phyloP scores from a whole-genome alignment of 352 stramenopile genomes.

The Phytophthora sojae region DNA sequence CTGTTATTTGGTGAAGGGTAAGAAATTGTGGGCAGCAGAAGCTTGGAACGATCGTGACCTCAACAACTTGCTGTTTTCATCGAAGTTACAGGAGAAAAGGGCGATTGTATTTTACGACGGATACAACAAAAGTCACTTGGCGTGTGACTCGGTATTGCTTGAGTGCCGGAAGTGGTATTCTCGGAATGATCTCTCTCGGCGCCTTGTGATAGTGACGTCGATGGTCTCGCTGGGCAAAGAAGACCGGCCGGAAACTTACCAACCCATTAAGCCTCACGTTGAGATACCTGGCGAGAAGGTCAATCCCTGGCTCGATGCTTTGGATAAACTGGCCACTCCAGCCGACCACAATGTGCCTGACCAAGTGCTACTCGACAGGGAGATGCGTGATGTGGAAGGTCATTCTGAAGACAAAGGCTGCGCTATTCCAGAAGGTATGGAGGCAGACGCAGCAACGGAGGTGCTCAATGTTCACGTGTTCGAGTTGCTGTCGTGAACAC shows the following conservation, averaged over 20 bases:
- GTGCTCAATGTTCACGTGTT: too few species aligned
- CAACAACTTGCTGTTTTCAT: background rate
- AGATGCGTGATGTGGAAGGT: too few species aligned
- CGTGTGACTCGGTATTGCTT: background rate
- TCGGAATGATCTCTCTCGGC: background rate
- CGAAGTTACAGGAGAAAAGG: background rate
- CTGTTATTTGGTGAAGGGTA: background rate
- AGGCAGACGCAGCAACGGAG: too few species aligned
- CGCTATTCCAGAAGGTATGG: too few species aligned
- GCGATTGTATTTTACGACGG: background rate
- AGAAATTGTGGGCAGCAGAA: background rate
- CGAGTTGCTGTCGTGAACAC: background rate
- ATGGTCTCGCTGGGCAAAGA: background rate
- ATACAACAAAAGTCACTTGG: background rate
- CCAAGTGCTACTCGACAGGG: too few species aligned
- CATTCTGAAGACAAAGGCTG: too few species aligned
- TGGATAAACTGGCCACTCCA: too few species aligned
- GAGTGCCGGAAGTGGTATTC: background rate
- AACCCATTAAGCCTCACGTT: background rate
- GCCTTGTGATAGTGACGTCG: background rate
- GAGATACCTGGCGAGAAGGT: too few species aligned
- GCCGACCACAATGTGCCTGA: too few species aligned
- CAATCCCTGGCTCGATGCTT: too few species aligned
- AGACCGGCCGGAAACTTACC: background rate
- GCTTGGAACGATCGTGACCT: background rate